Evolutionary conservation across 2,329 filamentous ascomycete genomes (phyloP).

Genomic region (Sclerotiophoma versabilis): DNA sequence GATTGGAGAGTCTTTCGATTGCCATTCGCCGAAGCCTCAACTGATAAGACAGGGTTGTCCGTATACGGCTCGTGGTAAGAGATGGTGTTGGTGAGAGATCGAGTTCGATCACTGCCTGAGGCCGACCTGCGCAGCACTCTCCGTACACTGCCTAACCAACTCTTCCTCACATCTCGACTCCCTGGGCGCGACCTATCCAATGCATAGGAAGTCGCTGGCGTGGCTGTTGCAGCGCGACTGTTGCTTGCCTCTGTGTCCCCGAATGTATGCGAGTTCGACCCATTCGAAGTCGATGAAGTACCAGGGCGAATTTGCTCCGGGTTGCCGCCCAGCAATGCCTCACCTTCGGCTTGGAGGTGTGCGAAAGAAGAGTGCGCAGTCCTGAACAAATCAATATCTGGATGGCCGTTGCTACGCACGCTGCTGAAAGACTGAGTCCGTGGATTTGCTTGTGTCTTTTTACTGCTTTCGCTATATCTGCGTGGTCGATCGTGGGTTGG

Average conservation of each 20-base stretch:
- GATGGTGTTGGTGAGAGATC: conserved; percentile 34
- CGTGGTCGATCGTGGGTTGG: conserved; percentile 33
- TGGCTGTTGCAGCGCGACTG: conserved; percentile 34
- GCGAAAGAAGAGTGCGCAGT: conserved; percentile 59
- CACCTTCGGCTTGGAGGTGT: conserved; percentile 60
- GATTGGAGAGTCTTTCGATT: conserved; percentile 31
- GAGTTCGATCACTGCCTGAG: conserved; percentile 36
- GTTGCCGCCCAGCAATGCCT: conserved; percentile 58
- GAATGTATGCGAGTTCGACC: conserved; percentile 32
- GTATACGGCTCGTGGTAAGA: conserved; percentile 39
- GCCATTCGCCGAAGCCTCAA: conserved; percentile 6
- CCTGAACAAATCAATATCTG: conserved; percentile 59
- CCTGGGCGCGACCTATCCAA: conserved; percentile 27
- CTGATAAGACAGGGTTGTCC: conserved; percentile 32
- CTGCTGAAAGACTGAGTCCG: conserved; percentile 44
- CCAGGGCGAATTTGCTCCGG: conserved; percentile 41
- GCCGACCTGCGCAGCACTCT: conserved; percentile 43
- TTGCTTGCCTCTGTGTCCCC: conserved; percentile 33
- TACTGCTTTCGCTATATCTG: conserved; percentile 26
- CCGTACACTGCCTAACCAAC: conserved; percentile 49
- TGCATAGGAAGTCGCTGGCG: conserved; percentile 34
- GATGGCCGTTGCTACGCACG: conserved; percentile 46
- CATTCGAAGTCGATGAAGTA: conserved; percentile 40
- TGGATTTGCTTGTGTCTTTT: conserved; percentile 30
- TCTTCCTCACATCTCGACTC: conserved; percentile 39